Evolutionary conservation across 2,329 filamentous ascomycete genomes (phyloP).

Genomic region (Daldinia sp.): DNA sequence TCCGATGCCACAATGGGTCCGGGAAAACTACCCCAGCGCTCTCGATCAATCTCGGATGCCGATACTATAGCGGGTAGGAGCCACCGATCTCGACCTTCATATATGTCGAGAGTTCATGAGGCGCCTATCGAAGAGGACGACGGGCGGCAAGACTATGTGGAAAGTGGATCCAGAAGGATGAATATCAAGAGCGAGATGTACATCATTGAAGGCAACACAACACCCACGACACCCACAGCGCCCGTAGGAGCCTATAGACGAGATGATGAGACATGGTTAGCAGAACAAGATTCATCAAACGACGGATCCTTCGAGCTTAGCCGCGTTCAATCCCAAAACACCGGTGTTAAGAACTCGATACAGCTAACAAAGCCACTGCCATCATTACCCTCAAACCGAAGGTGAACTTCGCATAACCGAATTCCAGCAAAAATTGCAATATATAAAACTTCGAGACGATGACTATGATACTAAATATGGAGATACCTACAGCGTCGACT

Average conservation of each 20-base stretch:
- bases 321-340: constrained; percentile 5
- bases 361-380: constrained; percentile 15
- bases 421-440: neutral
- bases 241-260: constrained; percentile 15
- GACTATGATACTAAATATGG: constrained; percentile 1
- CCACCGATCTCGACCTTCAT: constrained; percentile 27
- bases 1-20: constrained; percentile 16
- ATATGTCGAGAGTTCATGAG: constrained; percentile 33
- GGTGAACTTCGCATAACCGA: neutral
- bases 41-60: constrained; percentile 22
- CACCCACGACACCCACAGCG: constrained; percentile 29
- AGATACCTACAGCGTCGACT: constrained; percentile 4
- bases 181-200: constrained; percentile 49
- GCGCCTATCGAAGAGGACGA: constrained; percentile 36
- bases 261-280: constrained; percentile 36
- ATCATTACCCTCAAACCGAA: constrained; percentile 3
- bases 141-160: constrained; percentile 25
- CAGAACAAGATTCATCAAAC: constrained; percentile 41
- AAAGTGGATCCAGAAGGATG: constrained; percentile 21
- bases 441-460: neutral
- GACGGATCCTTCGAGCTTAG: constrained; percentile 33
- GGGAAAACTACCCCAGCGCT: constrained; percentile 12
- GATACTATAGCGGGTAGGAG: constrained; percentile 24
- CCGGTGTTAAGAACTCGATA: constrained; percentile 6
- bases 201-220: constrained; percentile 47